Conservation (phyloP, 179 eudicot species). For the Vitellaria paradoxa region DNA sequence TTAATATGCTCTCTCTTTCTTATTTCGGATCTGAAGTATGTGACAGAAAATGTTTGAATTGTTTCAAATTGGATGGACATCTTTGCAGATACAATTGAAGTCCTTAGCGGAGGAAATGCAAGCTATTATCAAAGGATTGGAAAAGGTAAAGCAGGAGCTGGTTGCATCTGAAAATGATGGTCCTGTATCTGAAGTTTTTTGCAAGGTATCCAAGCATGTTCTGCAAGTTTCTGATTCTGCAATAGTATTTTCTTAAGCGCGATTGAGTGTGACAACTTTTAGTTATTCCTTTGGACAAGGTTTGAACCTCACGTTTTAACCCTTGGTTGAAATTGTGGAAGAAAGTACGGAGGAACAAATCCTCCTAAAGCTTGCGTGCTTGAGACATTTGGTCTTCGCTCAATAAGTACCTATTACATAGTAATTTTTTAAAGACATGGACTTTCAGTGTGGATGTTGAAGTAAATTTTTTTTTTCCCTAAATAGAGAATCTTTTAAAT, state of each 20-base stretch:
- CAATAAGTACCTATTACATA: neutral
- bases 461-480: neutral
- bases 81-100: constrained; percentile 74
- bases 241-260: neutral
- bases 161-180: constrained; percentile 72
- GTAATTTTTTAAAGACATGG: neutral
- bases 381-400: neutral
- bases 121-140: constrained; percentile 67
- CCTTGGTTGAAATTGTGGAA: constrained; percentile 2
- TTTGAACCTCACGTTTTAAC: neutral
- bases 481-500: constrained; percentile 1
- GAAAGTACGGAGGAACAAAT: neutral
- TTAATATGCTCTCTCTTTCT: constrained; percentile 22
- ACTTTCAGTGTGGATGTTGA: neutral
- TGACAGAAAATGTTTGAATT: constrained; percentile 5
- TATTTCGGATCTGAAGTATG: neutral
- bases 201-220: constrained; percentile 42
- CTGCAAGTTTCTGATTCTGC: constrained; percentile 4
- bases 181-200: constrained; percentile 68
- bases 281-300: neutral
- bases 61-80: neutral
- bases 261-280: neutral
- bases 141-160: constrained; percentile 67
- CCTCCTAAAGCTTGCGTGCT: neutral
- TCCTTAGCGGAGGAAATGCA: constrained; percentile 90